These are phyloP conservation scores for Fraxinus platypoda DNA, from an alignment of 305 asterid species.

Conservation along the genomic window DNA sequence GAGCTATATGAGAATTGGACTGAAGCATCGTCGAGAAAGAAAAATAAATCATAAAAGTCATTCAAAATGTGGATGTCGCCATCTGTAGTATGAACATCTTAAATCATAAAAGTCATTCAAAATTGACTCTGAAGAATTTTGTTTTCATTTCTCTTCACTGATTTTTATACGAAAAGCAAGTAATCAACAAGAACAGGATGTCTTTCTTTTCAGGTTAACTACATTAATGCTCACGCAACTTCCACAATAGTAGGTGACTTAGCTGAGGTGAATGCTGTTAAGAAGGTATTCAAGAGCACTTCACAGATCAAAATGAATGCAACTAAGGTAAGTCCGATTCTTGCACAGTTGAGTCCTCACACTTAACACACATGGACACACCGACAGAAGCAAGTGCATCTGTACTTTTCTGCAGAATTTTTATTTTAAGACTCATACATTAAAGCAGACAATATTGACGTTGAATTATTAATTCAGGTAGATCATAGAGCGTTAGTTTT, in stretches of 20 bases:
- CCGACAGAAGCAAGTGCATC: neutral
- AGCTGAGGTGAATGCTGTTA: neutral
- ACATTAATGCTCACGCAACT: neutral
- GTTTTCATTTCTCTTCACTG: neutral
- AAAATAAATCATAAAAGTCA: neutral
- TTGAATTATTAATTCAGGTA: neutral
- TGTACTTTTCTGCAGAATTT: neutral
- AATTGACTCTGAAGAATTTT: neutral
- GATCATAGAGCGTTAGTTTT: neutral
- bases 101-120: no score
- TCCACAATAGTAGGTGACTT: neutral
- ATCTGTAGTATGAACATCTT: neutral
- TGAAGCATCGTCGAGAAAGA: neutral
- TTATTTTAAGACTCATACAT: no score
- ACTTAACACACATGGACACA: neutral
- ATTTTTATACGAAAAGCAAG: neutral
- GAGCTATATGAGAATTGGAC: neutral
- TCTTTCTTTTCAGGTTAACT: neutral
- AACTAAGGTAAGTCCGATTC: neutral
- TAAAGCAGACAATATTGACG: neutral
- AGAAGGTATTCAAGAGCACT: neutral
- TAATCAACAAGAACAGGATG: neutral
- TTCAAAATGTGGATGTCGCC: neutral
- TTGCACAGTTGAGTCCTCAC: neutral
- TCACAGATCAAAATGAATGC: neutral